Evolutionary conservation across 2,329 filamentous ascomycete genomes (phyloP), one percentile per base, ranked within the genome.

Genomic region (Mycocentrospora acerina): DNA sequence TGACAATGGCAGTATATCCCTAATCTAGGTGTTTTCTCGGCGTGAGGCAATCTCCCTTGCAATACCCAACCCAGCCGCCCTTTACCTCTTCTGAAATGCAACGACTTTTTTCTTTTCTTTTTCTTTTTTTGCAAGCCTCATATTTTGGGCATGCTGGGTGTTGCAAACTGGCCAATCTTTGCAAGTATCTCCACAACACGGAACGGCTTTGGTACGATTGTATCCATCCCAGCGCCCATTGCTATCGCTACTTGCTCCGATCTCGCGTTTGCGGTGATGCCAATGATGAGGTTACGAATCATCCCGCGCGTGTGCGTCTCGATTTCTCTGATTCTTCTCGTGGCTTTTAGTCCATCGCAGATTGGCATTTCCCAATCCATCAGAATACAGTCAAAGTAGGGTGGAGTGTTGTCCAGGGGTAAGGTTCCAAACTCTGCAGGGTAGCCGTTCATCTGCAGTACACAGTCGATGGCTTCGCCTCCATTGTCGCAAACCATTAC

Each of bases 201-300:
- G 60, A 90, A 90, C 4, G 87, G 87, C 59, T 91, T 91, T 7
- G 83, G 83, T 27, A 91, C 84, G 30, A 90, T 80, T 62, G 49
- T 46, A 36, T 63, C 57, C 51, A 61, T 59, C 2, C 59, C 59
- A 2, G 57, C 55, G 8, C 50, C 40, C 29, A 51, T 36, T 4
- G 54, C 54, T 9, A 16, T 41, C 14, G 27, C 31, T 5, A 60
- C 46, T 40, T 64, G 60, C 35, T 61, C 53, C n/a, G 30, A 37
- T 24, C 60, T 42, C n/a, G 55, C 60, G 39, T 64, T 64, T 5
- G 53, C 60, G 9, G 57, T 63, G 5, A 60, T 51, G 1, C 51
- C 57, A 15, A 64, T 53, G 28, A 62, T 46, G 3, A 58, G 38
- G 35, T 58, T 58, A 4, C 38, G 29, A 11, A 7, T 16, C 13